Evolutionary conservation across 192 early-diverging fungal species (phyloP), one percentile per base, ranked within the genome.

Genomic region (Rhizoclosmatium sp.): DNA sequence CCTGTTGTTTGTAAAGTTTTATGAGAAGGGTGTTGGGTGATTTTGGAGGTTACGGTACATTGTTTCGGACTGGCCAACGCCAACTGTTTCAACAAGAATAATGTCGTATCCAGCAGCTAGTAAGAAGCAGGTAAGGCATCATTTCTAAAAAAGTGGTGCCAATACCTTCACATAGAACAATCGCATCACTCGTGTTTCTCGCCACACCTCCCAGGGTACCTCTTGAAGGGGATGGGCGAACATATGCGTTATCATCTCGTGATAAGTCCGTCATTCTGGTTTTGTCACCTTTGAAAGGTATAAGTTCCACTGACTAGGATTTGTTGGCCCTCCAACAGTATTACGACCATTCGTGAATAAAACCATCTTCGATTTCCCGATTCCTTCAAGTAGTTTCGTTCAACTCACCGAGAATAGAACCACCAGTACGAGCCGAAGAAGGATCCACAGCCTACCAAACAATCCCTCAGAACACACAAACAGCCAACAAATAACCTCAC

Each of bases 61-160:
- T 3, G 91, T 94, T 79, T 95, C 94, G 2, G 91, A 93, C 80
- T 95, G 94, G 16, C 94, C 94, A 4, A 95, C 94, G 44, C 94
- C 94, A 7, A 95, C 93, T 1, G 94, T 94, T 78, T 95, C 94
- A 7, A 95, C 91, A 3, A 95, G 81, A 44, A 91, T 89, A 21
- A 94, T 87, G 76, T 95, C 93, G 75, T 92, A 94, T 31, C 93
- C 93, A 58, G 89, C 85, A 62, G 94, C 93, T 92, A 75, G 31
- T 59, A 31, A 31, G 31, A 31, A 31, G 31, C 31, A 31, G 31
- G 31, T 31, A 31, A 31, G 31, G 31, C 31, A 31, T 31, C 31
- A 31, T 31, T 31, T 31, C 31, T 31, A 31, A 31, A 0, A 31
- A 0, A 31, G n/a, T 31, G 31, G 31, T 31, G 31, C 31, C 58